phyloP scores from a whole-genome alignment of 2,329 filamentous ascomycete genomes.

The Tolypocladium inflatum region DNA sequence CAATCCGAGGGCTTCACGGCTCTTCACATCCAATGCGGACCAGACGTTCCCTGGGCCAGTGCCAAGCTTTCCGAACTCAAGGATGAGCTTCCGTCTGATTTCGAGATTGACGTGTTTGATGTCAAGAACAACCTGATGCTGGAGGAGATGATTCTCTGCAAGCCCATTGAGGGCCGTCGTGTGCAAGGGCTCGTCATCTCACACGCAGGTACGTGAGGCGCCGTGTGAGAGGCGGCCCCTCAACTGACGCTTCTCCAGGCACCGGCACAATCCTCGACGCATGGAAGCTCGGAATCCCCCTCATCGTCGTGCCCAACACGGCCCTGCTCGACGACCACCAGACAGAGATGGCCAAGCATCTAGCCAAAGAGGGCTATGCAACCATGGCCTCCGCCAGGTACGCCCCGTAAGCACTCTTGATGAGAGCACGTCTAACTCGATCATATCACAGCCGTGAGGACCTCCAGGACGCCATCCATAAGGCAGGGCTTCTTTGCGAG shows the following conservation, averaged over 20 bases:
- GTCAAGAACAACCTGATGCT: slow-evolving; percentile 22
- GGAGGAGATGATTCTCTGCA: slow-evolving; percentile 45
- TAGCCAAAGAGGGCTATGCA: slow-evolving; percentile 67
- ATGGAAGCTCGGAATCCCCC: slow-evolving; percentile 59
- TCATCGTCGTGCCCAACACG: slow-evolving; percentile 87
- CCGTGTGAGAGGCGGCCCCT: no score
- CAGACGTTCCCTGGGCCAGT: slow-evolving; percentile 38
- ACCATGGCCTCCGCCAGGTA: slow-evolving; percentile 62
- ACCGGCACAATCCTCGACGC: slow-evolving; percentile 85
- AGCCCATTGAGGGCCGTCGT: slow-evolving; percentile 33
- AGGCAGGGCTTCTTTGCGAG: slow-evolving; percentile 24
- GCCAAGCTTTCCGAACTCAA: slow-evolving; percentile 8
- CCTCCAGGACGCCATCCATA: slow-evolving; percentile 26
- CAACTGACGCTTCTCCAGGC: slow-evolving; percentile 38
- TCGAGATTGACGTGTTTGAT: slow-evolving; percentile 22
- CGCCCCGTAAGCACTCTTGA: slow-evolving; percentile 8
- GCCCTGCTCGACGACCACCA: slow-evolving; percentile 84
- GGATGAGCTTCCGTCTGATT: slow-evolving; percentile 12
- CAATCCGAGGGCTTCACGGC: slow-evolving; percentile 53
- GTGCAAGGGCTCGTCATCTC: slow-evolving; percentile 69
- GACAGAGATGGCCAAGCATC: slow-evolving; percentile 69
- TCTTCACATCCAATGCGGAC: slow-evolving; percentile 73
- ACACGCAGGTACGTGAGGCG: slow-evolving; percentile 62
- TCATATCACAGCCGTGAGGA: slow-evolving; percentile 13
- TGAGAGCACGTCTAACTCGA: neutral